Percentiles rank a stretch among this genome's conserved stretches.
Evolutionary conservation across 1,284 basidiomycete species (phyloP).

Genomic region (Sporisorium sorghi): DNA sequence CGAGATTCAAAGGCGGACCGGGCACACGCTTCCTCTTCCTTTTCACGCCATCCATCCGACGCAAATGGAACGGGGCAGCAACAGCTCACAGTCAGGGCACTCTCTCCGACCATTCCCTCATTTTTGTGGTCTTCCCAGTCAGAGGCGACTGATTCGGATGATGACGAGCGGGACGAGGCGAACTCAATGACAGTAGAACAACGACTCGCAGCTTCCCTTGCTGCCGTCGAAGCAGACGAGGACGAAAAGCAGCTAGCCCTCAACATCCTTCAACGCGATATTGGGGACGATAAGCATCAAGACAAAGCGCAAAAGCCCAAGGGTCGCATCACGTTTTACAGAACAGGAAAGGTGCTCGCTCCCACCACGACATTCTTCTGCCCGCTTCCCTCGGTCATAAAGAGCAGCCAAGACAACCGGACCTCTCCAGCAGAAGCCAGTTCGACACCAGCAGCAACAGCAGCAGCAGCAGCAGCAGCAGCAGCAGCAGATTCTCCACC

Average conservation of each 20-base stretch:
- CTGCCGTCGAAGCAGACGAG: slow-evolving; percentile 21
- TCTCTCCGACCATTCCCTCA: slow-evolving; percentile 47
- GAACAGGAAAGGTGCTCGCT: slow-evolving; percentile 16
- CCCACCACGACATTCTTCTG: slow-evolving; percentile 16
- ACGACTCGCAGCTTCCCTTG: slow-evolving; percentile 17
- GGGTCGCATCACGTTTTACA: slow-evolving; percentile 21
- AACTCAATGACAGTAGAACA: background rate
- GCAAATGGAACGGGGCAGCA: slow-evolving; percentile 10
- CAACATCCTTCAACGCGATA: slow-evolving; percentile 26
- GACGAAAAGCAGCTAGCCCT: slow-evolving; percentile 22
- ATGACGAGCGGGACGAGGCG: background rate
- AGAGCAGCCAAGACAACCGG: background rate
- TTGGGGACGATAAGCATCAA: background rate
- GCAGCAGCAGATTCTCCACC: background rate
- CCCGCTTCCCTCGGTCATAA: slow-evolving; percentile 6
- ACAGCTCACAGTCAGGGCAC: slow-evolving; percentile 24
- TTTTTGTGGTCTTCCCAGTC: slow-evolving; percentile 47
- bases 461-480: background rate
- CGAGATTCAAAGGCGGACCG: background rate
- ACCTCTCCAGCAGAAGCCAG: too few relatives aligned
- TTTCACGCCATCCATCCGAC: background rate
- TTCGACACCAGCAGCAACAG: background rate
- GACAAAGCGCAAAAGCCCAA: background rate
- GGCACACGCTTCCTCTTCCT: background rate
- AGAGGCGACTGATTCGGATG: slow-evolving; percentile 23